Evolutionary conservation across 108 stramenopile species (phyloP), one percentile per base, ranked within the genome.

Genomic region (Cyclotella choctawhatcheeana): DNA sequence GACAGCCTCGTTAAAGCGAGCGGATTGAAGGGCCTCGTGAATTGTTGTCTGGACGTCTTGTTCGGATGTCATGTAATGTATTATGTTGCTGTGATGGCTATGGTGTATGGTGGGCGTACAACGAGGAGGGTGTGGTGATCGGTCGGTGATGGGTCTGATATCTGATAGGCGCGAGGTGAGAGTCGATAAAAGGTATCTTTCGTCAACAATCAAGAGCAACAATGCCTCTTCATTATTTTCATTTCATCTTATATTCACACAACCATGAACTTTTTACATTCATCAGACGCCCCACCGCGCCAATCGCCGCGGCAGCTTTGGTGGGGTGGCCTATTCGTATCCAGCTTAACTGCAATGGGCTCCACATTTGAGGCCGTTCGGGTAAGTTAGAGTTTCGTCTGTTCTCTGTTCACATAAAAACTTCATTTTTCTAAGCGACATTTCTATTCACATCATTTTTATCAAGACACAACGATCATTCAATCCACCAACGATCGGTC

Each of bases 1-100:
- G 8, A 89, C 89, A 8, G 76, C 85, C 40, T 89, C 89, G 63
- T 87, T 89, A 81, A 82, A 87, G 45, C 82, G 82, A 45, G 86
- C 86, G 12, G 73, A 73, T 53, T 71, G 59, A 18, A 89, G 44
- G 50, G 89, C 89, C 58, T 72, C 44, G 22, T 70, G 20, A 37
- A 77, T 21, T 6, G 43, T 40, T 8, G 53, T 24, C 47, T 56
- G 63, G 40, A 31, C 10, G n/a, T 65, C 73, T 26, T 35, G 26
- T 8, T 52, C 47, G 44, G 56, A 58, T 5, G 56, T 33, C 68
- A 58, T 51, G 51, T 18, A 24, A 2, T 22, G 20, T 52, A 10
- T 52, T 52, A 10, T n/a, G 20, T 52, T 22, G 1, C 10, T 52
- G n/a, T 1, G 51, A 22, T 52, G 51, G 2, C 20, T 52, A 1